These are phyloP conservation scores for Epichloe sp. DNA, from an alignment of 2,329 filamentous ascomycete species.

Conservation along the genomic window DNA sequence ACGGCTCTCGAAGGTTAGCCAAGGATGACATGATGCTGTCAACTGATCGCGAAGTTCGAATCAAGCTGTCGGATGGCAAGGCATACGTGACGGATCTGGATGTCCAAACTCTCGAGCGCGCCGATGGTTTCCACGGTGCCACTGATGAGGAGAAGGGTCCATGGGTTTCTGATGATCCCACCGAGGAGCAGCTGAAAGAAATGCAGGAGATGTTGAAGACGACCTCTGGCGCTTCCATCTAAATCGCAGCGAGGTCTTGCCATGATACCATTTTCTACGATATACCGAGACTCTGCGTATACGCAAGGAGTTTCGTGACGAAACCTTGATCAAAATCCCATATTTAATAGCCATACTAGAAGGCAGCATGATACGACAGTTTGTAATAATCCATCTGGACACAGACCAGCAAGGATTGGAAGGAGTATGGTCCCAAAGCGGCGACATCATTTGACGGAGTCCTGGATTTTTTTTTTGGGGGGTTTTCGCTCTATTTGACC, in stretches of 20 bases:
- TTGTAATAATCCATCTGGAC: neutral
- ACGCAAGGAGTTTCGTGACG: neutral
- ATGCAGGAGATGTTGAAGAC: conserved; percentile 39
- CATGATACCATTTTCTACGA: neutral
- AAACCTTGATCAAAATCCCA: neutral
- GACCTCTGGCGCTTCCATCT: conserved; percentile 10
- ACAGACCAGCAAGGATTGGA: neutral
- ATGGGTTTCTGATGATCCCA: conserved; percentile 65
- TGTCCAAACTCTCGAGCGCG: conserved; percentile 74
- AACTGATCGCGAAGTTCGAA: conserved; percentile 83
- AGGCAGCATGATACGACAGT: neutral
- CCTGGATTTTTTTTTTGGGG: neutral
- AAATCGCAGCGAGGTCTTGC: neutral
- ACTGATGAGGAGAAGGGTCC: conserved; percentile 79
- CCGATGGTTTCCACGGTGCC: conserved; percentile 69
- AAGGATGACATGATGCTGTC: conserved; percentile 99
- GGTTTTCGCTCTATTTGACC: neutral
- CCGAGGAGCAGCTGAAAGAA: conserved; percentile 44
- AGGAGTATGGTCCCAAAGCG: neutral
- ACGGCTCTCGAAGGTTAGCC: conserved; percentile 74
- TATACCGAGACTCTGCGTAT: neutral
- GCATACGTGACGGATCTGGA: conserved; percentile 88
- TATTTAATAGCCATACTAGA: neutral
- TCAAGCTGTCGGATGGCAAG: conserved; percentile 62
- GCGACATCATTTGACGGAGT: neutral